Evolutionary conservation across 768 basidiomycete species (phyloP), one percentile per base, ranked within the genome.

Genomic region (Chalciporus sphaerocephalus): DNA sequence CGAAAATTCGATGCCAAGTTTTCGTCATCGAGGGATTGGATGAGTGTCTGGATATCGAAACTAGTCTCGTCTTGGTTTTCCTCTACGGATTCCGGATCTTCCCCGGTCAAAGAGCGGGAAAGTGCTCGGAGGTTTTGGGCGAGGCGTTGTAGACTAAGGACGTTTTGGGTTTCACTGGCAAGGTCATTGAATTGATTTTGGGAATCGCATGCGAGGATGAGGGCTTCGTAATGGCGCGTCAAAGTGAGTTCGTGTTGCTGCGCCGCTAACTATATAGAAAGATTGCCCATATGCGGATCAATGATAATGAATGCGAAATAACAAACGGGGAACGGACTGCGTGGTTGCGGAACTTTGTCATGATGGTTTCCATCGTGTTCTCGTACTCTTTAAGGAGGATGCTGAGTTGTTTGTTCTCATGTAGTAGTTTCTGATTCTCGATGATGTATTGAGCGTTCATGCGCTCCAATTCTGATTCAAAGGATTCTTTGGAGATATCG

Each of bases 391-490:
- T 94, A 46, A 98, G 72, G 21, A 99, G 74, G 21, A 80, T 56
- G 53, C 85, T 85, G 23, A 98, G 76, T 60, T 98, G 95, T 64
- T 90, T 93, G 73, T 99, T 98, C 68, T 99, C 96, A 51, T 97
- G 86, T 39, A 89, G 72, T 1, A 99, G 71, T 0, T 83, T 78
- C 59, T 96, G 94, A 63, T 98, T 98, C 66, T 99, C 96, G 46
- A 95, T 83, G 37, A 97, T 80, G 33, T 92, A 79, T 53, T 88
- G 85, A 7, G 95, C 90, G 60, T 92, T 94, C 61, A 78, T 75
- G 22, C 90, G 80, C 67, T 99, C 96, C 3, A 97, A 70, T 62
- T 95, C 94, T 3, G 92, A 91, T 55, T 93, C 85, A 67, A 97
- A 96, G 7, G 75, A 68, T 74, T 98, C 96, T 74, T 87, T 83